phyloP scores from a whole-genome alignment of 306 rosid genomes.

The Prunus padus region DNA sequence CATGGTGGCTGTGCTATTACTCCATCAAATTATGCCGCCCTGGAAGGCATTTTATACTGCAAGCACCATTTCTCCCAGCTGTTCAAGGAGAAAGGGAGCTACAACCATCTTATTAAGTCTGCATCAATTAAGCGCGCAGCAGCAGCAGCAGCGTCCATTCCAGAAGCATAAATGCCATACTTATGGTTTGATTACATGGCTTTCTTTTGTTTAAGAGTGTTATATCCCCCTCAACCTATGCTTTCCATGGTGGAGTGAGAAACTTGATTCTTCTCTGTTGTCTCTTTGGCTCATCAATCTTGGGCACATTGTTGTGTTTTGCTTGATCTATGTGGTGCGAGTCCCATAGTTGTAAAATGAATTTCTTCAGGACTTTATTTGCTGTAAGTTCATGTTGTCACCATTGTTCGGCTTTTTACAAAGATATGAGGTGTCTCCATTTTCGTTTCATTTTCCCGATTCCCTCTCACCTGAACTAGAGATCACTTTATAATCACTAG shows the following conservation, averaged over 20 bases:
- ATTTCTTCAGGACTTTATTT: conserved; percentile 13
- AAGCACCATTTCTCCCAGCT: conserved; percentile 96
- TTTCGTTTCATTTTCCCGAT: neutral
- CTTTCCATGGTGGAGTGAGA: conserved; percentile 26
- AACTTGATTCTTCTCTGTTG: conserved; percentile 24
- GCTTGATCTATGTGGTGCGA: conserved; percentile 22
- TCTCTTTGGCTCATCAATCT: conserved; percentile 24
- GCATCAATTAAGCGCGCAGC: conserved; percentile 65
- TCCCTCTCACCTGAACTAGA: too few relatives aligned
- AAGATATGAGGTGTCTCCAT: neutral
- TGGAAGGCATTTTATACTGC: conserved; percentile 93
- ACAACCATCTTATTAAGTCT: conserved; percentile 71
- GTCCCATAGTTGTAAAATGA: conserved; percentile 26
- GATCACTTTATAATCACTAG: too few relatives aligned
- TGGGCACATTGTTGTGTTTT: conserved; percentile 28
- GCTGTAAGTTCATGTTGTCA: conserved; percentile 19
- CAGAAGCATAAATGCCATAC: conserved; percentile 45
- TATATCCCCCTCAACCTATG: conserved; percentile 1
- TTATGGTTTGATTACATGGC: conserved; percentile 19
- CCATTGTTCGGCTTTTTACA: neutral
- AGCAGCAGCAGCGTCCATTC: conserved; percentile 44
- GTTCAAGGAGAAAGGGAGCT: conserved; percentile 88
- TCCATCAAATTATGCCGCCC: conserved; percentile 90
- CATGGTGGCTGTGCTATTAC: conserved; percentile 91
- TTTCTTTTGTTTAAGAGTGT: conserved; percentile 27